Percentiles rank a stretch among this genome's conserved stretches.
phyloP scores from a whole-genome alignment of 164 flowering plant genomes.

The Brasenia schreberi region DNA sequence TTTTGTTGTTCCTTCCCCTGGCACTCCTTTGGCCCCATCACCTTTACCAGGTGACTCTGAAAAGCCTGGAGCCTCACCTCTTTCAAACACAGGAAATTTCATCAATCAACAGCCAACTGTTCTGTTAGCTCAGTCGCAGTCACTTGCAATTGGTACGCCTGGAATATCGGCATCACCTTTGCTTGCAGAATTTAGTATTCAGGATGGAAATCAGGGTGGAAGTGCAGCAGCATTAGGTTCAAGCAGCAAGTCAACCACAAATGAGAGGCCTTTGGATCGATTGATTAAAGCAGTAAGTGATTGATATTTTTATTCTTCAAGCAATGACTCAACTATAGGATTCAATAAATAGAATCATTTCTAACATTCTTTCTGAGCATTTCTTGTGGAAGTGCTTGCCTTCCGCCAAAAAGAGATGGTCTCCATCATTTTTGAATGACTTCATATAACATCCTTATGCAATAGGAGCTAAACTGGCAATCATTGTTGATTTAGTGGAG shows the following conservation, averaged over 20 bases:
- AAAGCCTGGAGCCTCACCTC: conserved; percentile 48
- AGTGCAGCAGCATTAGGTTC: conserved; percentile 18
- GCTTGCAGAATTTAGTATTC: conserved; percentile 56
- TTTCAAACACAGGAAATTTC: conserved; percentile 51
- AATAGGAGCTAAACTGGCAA: too few relatives aligned
- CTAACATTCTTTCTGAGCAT: too few relatives aligned
- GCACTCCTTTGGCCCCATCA: conserved; percentile 77
- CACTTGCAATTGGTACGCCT: conserved; percentile 83
- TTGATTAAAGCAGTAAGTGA: conserved; percentile 59
- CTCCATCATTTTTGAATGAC: too few relatives aligned
- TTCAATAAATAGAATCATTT: too few relatives aligned
- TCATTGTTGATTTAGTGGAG: too few relatives aligned
- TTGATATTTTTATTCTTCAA: not conserved
- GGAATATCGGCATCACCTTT: conserved; percentile 95
- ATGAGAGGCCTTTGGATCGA: conserved; percentile 77
- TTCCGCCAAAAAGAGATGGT: too few relatives aligned
- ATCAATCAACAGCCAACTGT: conserved; percentile 35
- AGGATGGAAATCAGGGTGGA: conserved; percentile 42
- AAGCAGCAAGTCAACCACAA: conserved; percentile 40
- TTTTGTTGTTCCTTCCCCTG: conserved; percentile 68
- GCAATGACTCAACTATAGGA: too few relatives aligned
- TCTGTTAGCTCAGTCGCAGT: conserved; percentile 23
- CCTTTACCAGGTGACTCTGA: conserved; percentile 73
- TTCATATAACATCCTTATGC: too few relatives aligned
- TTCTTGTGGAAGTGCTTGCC: too few relatives aligned